These are phyloP conservation scores for Marchantia polymorpha DNA, from an alignment of 225 moss, liverwort and hornwort genomes.

Conservation along the genomic window DNA sequence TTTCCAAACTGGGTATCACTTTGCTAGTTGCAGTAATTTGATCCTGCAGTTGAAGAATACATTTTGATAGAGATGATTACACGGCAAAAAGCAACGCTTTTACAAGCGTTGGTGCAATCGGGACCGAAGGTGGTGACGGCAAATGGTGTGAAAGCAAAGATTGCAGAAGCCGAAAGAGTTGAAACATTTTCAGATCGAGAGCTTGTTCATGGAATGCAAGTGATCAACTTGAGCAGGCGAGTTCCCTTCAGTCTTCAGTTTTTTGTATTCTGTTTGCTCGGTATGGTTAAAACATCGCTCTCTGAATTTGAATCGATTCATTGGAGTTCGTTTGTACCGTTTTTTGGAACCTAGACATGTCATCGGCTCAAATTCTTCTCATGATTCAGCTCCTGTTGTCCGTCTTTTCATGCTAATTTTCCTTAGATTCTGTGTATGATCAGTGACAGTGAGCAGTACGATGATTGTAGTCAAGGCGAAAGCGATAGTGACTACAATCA, in stretches of 20 bases:
- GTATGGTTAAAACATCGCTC: neutral
- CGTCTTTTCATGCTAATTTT: neutral
- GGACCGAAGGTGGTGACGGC: neutral
- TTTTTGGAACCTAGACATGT: neutral
- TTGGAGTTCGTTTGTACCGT: neutral
- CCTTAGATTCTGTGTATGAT: neutral
- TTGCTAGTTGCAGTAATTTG: too few relatives aligned
- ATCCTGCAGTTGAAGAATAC: too few relatives aligned
- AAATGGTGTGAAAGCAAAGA: neutral
- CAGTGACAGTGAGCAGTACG: conserved; percentile 9
- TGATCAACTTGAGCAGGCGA: conserved; percentile 3
- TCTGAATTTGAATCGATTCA: neutral
- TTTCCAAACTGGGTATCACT: too few relatives aligned
- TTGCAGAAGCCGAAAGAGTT: neutral
- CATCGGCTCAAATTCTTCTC: neutral
- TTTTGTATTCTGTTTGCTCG: neutral
- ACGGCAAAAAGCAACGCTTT: conserved; percentile 14
- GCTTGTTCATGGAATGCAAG: neutral
- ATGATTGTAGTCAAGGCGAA: neutral
- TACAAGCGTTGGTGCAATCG: neutral
- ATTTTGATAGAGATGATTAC: neutral
- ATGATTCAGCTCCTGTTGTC: neutral
- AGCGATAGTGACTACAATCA: neutral
- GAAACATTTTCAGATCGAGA: neutral
- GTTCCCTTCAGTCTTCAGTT: neutral